Percentiles rank a stretch among this genome's conserved stretches.
Conservation (phyloP, 2,329 filamentous ascomycete genomes). For the Cladosporium sp. region DNA sequence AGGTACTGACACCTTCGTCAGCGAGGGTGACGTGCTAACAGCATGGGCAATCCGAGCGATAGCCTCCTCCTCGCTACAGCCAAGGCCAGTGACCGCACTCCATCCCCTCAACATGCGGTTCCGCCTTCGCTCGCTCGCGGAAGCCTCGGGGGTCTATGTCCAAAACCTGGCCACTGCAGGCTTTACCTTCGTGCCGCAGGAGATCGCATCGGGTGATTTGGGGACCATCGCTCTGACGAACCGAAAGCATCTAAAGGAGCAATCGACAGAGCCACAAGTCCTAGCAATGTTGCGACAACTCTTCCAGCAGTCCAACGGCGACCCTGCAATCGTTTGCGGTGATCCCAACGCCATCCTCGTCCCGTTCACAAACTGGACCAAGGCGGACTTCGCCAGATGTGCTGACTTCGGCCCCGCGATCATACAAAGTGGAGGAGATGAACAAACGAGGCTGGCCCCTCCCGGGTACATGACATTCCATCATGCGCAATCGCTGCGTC, state of each 20-base stretch:
- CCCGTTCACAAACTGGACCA: constrained; percentile 39
- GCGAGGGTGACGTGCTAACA: constrained; percentile 44
- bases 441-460: not conserved
- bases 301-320: constrained; percentile 18
- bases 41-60: constrained; percentile 38
- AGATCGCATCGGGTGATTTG: constrained; percentile 13
- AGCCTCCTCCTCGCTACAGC: constrained; percentile 24
- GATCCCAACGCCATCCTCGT: constrained; percentile 28
- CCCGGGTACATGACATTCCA: not conserved
- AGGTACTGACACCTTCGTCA: constrained; percentile 36
- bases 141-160: constrained; percentile 1
- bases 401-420: constrained; percentile 35
- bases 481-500: not conserved
- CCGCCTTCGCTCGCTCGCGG: constrained; percentile 17
- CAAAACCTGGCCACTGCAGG: constrained; percentile 6
- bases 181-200: constrained; percentile 11
- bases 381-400: constrained; percentile 32
- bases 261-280: constrained; percentile 22
- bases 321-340: constrained; percentile 32
- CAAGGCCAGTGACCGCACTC: constrained; percentile 34
- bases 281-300: constrained; percentile 18
- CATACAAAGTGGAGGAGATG: constrained; percentile 14
- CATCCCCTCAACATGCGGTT: constrained; percentile 41
- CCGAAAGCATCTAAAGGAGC: constrained; percentile 16
- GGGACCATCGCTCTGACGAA: constrained; percentile 16